Evolutionary conservation across 129 eudicot genomes (phyloP).

Genomic region (Glebionis coronaria): DNA sequence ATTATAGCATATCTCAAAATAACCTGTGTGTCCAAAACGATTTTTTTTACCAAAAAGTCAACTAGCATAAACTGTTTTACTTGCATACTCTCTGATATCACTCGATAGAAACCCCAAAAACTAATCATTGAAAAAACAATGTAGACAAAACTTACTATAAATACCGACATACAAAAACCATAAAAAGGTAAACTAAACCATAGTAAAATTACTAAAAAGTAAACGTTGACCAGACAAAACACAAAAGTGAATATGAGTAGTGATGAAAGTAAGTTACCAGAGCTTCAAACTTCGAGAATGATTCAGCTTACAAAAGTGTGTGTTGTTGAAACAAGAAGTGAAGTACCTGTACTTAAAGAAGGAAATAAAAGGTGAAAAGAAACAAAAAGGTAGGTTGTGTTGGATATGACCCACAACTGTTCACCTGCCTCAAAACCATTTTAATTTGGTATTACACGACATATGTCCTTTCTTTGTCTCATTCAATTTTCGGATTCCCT

Average conservation of each 20-base stretch:
- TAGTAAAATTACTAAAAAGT: not conserved
- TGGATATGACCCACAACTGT: constrained; percentile 31
- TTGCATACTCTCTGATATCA: no score
- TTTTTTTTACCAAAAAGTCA: no score
- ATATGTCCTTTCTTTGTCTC: constrained; percentile 23
- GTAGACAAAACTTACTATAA: not conserved
- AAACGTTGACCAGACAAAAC: constrained; percentile 4
- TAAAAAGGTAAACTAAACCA: constrained; percentile 9
- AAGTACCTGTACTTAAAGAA: not conserved
- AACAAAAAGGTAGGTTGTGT: constrained; percentile 42
- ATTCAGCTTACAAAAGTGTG: not conserved
- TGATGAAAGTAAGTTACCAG: constrained; percentile 34
- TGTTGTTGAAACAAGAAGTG: constrained; percentile 13
- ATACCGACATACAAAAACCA: constrained; percentile 16
- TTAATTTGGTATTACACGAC: constrained; percentile 13
- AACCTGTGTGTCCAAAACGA: no score
- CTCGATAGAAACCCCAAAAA: not conserved
- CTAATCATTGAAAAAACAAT: not conserved
- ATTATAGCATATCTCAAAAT: no score
- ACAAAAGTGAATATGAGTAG: constrained; percentile 10
- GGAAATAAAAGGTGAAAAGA: constrained; percentile 23
- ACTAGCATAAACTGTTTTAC: no score
- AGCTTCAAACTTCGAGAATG: constrained; percentile 8
- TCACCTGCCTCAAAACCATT: not conserved
- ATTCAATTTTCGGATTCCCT: constrained; percentile 10